Conservation (phyloP, 805 yeast species). For the Zygosaccharomyces rouxii region DNA sequence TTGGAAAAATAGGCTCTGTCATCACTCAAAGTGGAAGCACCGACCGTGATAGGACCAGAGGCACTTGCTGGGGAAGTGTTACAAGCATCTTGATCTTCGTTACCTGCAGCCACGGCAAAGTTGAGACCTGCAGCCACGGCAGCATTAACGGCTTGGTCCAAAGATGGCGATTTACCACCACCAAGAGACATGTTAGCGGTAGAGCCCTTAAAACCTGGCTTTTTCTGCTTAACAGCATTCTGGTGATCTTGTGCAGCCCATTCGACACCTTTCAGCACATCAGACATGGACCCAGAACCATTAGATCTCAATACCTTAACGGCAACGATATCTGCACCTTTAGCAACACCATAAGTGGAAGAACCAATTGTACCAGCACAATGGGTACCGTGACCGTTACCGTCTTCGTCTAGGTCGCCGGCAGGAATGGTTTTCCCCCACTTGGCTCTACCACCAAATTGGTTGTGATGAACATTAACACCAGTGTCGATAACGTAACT, state of each 20-base stretch:
- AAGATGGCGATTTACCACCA: conserved; percentile 85
- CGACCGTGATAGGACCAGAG: conserved; percentile 81
- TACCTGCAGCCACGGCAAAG: conserved; percentile 96
- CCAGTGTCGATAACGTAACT: conserved; percentile 91
- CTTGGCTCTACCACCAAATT: conserved; percentile 76
- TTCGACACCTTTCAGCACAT: conserved; percentile 80
- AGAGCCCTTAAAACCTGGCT: conserved; percentile 74
- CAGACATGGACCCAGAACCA: conserved; percentile 81
- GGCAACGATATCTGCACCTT: conserved; percentile 72
- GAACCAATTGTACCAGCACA: conserved; percentile 96
- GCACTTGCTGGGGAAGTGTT: conserved; percentile 88
- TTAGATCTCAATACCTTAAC: conserved; percentile 78
- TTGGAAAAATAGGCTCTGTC: conserved; percentile 93
- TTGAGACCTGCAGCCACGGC: conserved; percentile 85
- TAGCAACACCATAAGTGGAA: conserved; percentile 75
- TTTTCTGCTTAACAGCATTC: conserved; percentile 43
- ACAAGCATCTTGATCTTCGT: conserved; percentile 91
- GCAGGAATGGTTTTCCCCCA: conserved; percentile 83
- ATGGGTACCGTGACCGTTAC: conserved; percentile 94
- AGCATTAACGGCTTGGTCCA: conserved; percentile 84
- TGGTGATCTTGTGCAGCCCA: conserved; percentile 72
- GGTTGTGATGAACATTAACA: conserved; percentile 66
- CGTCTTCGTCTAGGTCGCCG: conserved; percentile 69
- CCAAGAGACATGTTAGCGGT: conserved; percentile 93
- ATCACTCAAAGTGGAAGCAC: conserved; percentile 87